Evolutionary conservation across 2,329 filamentous ascomycete species (phyloP).

Genomic region (Hypoxylon sp.): DNA sequence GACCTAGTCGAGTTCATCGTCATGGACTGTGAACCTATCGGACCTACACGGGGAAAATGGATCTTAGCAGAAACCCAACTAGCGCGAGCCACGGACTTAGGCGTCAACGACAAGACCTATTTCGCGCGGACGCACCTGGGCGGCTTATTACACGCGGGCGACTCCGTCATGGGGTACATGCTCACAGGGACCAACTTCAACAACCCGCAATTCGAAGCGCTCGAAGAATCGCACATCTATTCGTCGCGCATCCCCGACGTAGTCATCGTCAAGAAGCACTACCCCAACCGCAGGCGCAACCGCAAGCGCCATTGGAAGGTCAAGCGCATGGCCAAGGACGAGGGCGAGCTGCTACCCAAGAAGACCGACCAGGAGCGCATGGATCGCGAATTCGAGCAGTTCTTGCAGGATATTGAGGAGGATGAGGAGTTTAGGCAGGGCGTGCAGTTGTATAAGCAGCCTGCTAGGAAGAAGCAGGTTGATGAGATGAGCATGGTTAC

Average conservation of each 20-base stretch:
- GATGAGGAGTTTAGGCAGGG: conserved; percentile 89
- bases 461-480: conserved; percentile 65
- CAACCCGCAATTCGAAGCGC: conserved; percentile 60
- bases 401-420: conserved; percentile 96
- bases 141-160: conserved; percentile 85
- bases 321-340: conserved; percentile 92
- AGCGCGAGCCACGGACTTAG: conserved; percentile 87
- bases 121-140: conserved; percentile 93
- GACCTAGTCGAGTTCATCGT: conserved; percentile 94
- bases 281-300: conserved; percentile 83
- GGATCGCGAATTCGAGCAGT: conserved; percentile 96
- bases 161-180: conserved; percentile 96
- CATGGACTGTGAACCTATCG: conserved; percentile 90
- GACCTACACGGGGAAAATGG: conserved; percentile 83
- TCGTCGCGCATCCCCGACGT: conserved; percentile 89
- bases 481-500: conserved; percentile 79
- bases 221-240: conserved; percentile 84
- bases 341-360: conserved; percentile 87
- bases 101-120: conserved; percentile 87
- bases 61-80: conserved; percentile 90
- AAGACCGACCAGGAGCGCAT: conserved; percentile 90
- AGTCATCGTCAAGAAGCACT: conserved; percentile 96
- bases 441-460: conserved; percentile 86
- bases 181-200: conserved; percentile 74
- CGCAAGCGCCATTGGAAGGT: conserved; percentile 92